phyloP scores from a whole-genome alignment of 768 basidiomycete genomes.

The Termitomyces sp. region DNA sequence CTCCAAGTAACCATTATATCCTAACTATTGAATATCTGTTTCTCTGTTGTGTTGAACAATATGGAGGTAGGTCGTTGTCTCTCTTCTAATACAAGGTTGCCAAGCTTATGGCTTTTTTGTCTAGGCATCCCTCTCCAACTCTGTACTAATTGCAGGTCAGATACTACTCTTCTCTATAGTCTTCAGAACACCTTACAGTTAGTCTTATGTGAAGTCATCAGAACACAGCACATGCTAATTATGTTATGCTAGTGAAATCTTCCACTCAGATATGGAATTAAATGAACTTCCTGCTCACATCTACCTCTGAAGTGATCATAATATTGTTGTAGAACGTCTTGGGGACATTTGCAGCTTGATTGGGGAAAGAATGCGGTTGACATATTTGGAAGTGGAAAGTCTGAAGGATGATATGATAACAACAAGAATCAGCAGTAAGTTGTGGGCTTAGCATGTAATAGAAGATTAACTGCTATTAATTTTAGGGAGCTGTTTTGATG shows the following conservation, averaged over 20 bases:
- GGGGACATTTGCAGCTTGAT: conserved; percentile 27
- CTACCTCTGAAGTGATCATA: conserved; percentile 27
- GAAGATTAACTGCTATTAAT: neutral
- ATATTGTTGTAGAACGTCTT: conserved; percentile 32
- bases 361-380: conserved; percentile 26
- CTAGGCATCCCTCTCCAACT: neutral
- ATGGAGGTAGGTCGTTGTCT: conserved; percentile 19
- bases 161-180: conserved; percentile 29
- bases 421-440: conserved; percentile 24
- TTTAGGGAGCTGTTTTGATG: neutral
- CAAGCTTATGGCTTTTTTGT: neutral
- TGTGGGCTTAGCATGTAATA: neutral
- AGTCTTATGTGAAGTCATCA: neutral
- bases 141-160: conserved; percentile 31
- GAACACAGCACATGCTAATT: neutral
- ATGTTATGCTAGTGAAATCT: conserved; percentile 17
- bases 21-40: conserved; percentile 18
- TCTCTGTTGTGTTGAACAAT: conserved; percentile 22
- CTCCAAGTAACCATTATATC: conserved; percentile 3
- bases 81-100: neutral
- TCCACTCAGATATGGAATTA: conserved; percentile 19
- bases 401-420: conserved; percentile 18
- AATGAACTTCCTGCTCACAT: conserved; percentile 24
- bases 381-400: conserved; percentile 18
- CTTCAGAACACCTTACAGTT: neutral